Evolutionary conservation across 1,284 basidiomycete genomes (phyloP).

Genomic region (Sporisorium sorghi): DNA sequence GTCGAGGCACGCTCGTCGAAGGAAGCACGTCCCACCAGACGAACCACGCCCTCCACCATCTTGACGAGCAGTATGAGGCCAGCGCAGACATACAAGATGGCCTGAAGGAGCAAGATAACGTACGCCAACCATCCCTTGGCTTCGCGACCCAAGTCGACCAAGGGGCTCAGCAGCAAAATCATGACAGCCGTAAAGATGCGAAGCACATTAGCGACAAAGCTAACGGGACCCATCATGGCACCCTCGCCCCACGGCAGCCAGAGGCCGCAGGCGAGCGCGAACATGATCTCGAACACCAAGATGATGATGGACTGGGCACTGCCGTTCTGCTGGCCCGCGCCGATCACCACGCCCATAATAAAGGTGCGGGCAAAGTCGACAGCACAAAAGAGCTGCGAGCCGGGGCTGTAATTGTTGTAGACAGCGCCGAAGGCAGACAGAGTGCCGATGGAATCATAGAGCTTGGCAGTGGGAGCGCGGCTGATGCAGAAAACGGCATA

Average conservation of each 20-base stretch:
- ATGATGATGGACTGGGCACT: slow-evolving; percentile 91
- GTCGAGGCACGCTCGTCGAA: slow-evolving; percentile 76
- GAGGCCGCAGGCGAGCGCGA: slow-evolving; percentile 58
- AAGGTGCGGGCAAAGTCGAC: slow-evolving; percentile 85
- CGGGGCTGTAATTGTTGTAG: slow-evolving; percentile 93
- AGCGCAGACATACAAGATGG: slow-evolving; percentile 83
- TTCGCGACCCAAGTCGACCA: slow-evolving; percentile 73
- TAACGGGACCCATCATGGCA: slow-evolving; percentile 92
- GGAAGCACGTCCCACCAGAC: slow-evolving; percentile 81
- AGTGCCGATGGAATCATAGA: slow-evolving; percentile 93
- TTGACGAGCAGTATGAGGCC: slow-evolving; percentile 85
- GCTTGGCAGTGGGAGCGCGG: slow-evolving; percentile 83
- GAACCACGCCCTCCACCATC: slow-evolving; percentile 81
- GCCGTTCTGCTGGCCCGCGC: slow-evolving; percentile 87
- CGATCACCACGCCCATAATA: slow-evolving; percentile 82
- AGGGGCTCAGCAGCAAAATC: slow-evolving; percentile 85
- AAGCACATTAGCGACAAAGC: slow-evolving; percentile 88
- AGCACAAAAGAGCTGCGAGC: slow-evolving; percentile 86
- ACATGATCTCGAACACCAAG: slow-evolving; percentile 70
- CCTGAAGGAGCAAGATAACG: slow-evolving; percentile 87
- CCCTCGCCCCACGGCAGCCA: slow-evolving; percentile 97
- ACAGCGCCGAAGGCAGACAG: slow-evolving; percentile 90
- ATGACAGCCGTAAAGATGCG: slow-evolving; percentile 89
- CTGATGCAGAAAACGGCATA: slow-evolving; percentile 81
- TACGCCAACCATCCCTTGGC: slow-evolving; percentile 86